Evolutionary conservation across 2,329 filamentous ascomycete genomes (phyloP), one percentile per base, ranked within the genome.

Genomic region (Trichophyton benhamiae): DNA sequence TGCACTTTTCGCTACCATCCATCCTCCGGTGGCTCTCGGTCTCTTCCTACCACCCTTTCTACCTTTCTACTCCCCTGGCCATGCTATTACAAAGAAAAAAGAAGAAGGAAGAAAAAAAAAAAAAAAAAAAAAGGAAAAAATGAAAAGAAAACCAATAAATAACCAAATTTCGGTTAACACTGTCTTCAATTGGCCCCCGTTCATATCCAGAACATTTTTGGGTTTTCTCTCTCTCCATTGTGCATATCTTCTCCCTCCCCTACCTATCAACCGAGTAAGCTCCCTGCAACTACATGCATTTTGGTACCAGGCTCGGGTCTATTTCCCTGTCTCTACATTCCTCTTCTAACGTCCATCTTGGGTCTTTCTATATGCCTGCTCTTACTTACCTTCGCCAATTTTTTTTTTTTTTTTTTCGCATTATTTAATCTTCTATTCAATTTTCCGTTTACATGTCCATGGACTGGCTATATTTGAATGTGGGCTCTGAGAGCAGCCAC

Each of bases 401-500:
- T 6, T 49, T 49, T 57, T 36, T 57, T 15, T 27, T 57, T 27
- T 57, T n/a, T 36, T 36, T 1, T 20, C n/a, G 15, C 53, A 33
- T n/a, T 57, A 44, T 17, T 27, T 20, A 44, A 44, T 36, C 2
- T 57, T 57, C 53, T n/a, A 57, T 57, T 30, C 41, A 17, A 42
- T 58, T 17, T 36, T 25, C 30, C 55, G 9, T 48, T 20, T 22
- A 58, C 20, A n/a, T 30, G 27, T 20, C 20, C 5, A 58, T 22
- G 55, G 20, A 58, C 55, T 58, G 30, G 30, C 20, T 41, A 58
- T 30, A 41, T 38, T 38, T 15, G 55, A 58, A 38, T 41, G 55
- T 30, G 30, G 30, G 55, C 55, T 58, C 55, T 58, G 55, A 42
- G 55, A 58, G 55, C 33, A 13, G 33, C 22, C 55, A 41, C 55